Evolutionary conservation across 306 rosid species (phyloP).

Genomic region (Sophora flavescens): DNA sequence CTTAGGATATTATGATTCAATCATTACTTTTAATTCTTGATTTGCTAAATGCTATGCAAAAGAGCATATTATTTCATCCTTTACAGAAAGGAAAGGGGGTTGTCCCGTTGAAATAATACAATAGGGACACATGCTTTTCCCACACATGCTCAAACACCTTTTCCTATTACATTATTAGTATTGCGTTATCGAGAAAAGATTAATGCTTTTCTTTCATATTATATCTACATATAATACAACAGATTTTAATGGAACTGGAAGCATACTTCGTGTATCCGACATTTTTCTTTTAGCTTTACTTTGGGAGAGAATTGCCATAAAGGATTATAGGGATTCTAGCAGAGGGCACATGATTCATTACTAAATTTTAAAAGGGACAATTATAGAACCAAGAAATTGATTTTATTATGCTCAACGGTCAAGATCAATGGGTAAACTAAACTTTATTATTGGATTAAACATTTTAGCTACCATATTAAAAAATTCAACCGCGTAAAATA

Average conservation of each 20-base stretch:
- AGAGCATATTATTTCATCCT: slow-evolving; percentile 32
- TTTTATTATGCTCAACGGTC: slow-evolving; percentile 3
- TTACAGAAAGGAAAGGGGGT: slow-evolving; percentile 23
- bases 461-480: neutral
- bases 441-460: slow-evolving; percentile 1
- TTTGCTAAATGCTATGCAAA: slow-evolving; percentile 35
- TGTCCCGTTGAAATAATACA: slow-evolving; percentile 39
- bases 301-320: slow-evolving; percentile 1
- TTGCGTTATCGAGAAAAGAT: slow-evolving; percentile 24
- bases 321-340: neutral
- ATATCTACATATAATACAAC: slow-evolving; percentile 15
- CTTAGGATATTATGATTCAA: slow-evolving; percentile 36
- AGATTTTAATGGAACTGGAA: slow-evolving; percentile 1
- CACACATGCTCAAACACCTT: slow-evolving; percentile 25
- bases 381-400: neutral
- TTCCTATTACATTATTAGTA: slow-evolving; percentile 1
- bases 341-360: neutral
- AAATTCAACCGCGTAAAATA: neutral
- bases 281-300: slow-evolving; percentile 19
- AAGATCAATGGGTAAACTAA: slow-evolving; percentile 8
- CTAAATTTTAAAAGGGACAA: slow-evolving; percentile 10
- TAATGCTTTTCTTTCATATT: slow-evolving; percentile 28
- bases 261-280: slow-evolving; percentile 14
- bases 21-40: slow-evolving; percentile 16
- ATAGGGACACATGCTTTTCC: slow-evolving; percentile 37